These are phyloP conservation scores for Xylaria hypoxylon DNA, from an alignment of 2,329 filamentous ascomycete species.

Conservation along the genomic window DNA sequence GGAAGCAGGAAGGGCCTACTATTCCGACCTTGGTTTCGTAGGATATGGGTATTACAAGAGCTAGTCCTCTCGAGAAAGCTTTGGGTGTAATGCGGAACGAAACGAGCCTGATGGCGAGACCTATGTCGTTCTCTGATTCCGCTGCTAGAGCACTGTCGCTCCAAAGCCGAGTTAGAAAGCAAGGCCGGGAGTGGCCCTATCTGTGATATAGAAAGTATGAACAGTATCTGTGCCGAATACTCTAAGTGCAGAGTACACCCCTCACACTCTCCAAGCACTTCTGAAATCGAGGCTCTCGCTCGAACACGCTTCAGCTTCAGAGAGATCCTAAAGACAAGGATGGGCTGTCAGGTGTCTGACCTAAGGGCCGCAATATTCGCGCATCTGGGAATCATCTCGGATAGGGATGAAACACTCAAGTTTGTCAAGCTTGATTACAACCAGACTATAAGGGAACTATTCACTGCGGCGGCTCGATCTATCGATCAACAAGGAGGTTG, in stretches of 20 bases:
- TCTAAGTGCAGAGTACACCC: not conserved
- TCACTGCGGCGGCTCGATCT: not conserved
- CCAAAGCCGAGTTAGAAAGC: not conserved
- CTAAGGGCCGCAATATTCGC: conserved; percentile 32
- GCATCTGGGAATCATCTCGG: conserved; percentile 28
- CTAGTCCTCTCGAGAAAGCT: conserved; percentile 28
- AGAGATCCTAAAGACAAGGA: conserved; percentile 8
- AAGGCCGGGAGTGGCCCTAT: no score
- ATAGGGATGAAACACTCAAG: not conserved
- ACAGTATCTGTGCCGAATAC: not conserved
- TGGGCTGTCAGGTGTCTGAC: conserved; percentile 16
- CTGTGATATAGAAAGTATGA: conserved; percentile 2
- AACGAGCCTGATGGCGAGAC: conserved; percentile 24
- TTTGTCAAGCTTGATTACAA: conserved; percentile 29
- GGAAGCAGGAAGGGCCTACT: not conserved
- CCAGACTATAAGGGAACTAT: not conserved
- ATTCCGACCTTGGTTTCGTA: conserved; percentile 30
- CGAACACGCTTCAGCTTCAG: conserved; percentile 6
- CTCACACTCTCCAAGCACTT: no score
- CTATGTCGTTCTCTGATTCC: not conserved
- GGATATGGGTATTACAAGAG: conserved; percentile 37
- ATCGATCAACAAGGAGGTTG: not conserved
- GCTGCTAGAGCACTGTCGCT: not conserved
- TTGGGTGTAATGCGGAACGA: conserved; percentile 30
- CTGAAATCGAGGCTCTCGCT: no score